Base-by-base conservation (phyloP, 345 rosid species). In the Aquilaria sinensis region DNA sequence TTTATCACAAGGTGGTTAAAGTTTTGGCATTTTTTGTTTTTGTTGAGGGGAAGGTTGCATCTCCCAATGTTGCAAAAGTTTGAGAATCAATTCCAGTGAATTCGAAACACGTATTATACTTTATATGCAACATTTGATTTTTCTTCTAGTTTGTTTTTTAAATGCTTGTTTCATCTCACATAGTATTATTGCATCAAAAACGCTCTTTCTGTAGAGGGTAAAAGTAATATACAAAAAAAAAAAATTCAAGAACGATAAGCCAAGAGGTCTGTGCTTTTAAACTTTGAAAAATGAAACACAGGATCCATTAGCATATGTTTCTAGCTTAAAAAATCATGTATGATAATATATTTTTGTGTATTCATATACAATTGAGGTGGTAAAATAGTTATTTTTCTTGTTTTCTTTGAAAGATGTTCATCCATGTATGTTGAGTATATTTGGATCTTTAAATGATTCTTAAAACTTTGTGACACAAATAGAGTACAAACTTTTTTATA, bases 31-130 rank as follows among this genome's bases (percentile, higher is more conserved):
- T 90, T 75, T 84, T 86, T 56, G 85, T 94, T 37, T 94, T 90
- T 37, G 97, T 94, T 71, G 96, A 94, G 54, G 99, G 99, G 45
- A 90, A 86, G 70, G 99, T 96, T 70, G 92, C 97, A 51, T 74
- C 91, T 2, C 81, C 76, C 15, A 57, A 76, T 37, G 95, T 90
- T 3, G 82, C 99, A 56, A 80, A 75, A 73, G 89, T 90, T 51
- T 72, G 90, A 61, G 89, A 86, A 75, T 68, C 81, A 9, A 85
- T 94, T 71, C 83, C 87, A 0, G 87, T 82, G 69, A 69, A 80
- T 62, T 51, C 49, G 4, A 10, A 60, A 16, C 11, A 56, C 62
- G 52, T 41, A 16, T 16, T 16, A 16, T 16, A 16, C 23, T 16
- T 16, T 16, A 16, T 16, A 16, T 58, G 30, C 23, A 50, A 5